These are phyloP conservation scores for Pseudogymnoascus sp. DNA, from an alignment of 2,329 filamentous ascomycete genomes.

Conservation along the genomic window DNA sequence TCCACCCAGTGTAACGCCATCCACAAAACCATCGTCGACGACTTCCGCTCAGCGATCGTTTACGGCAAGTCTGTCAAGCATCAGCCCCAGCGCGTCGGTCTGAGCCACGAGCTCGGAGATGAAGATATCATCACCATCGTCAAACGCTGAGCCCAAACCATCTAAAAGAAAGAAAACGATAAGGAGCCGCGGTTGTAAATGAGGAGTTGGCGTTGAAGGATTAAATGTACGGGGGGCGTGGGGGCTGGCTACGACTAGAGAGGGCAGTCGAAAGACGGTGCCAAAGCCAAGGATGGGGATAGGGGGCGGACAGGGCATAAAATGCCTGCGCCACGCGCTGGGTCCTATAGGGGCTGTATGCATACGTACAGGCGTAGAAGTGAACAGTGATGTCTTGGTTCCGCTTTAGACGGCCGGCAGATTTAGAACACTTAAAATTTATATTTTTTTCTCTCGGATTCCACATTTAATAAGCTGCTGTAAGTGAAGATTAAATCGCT, in stretches of 20 bases:
- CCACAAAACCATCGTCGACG: constrained; percentile 89
- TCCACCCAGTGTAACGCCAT: constrained; percentile 81
- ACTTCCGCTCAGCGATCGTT: constrained; percentile 92
- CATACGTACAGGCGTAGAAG: neutral
- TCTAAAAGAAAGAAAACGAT: constrained; percentile 49
- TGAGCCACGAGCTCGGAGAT: constrained; percentile 84
- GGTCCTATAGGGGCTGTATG: neutral
- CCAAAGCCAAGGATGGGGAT: neutral
- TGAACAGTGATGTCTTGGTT: neutral
- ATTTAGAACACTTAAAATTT: neutral
- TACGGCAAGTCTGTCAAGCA: constrained; percentile 98
- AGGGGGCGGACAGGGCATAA: neutral
- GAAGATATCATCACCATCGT: constrained; percentile 85
- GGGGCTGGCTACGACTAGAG: neutral
- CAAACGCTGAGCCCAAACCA: constrained; percentile 47
- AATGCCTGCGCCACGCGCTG: neutral
- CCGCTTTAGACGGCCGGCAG: neutral
- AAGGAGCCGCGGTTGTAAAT: constrained; percentile 11
- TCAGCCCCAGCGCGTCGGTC: constrained; percentile 90
- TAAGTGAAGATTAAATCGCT: too few species aligned
- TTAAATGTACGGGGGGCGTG: constrained; percentile 15
- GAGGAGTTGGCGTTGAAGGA: constrained; percentile 8
- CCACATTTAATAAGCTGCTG: neutral
- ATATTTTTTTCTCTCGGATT: neutral
- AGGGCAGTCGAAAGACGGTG: neutral